A percentile compares a stretch with the other conserved stretches of the same genome.
Evolutionary conservation across 1,284 basidiomycete genomes (phyloP).

Genomic region (Grifola frondosa): DNA sequence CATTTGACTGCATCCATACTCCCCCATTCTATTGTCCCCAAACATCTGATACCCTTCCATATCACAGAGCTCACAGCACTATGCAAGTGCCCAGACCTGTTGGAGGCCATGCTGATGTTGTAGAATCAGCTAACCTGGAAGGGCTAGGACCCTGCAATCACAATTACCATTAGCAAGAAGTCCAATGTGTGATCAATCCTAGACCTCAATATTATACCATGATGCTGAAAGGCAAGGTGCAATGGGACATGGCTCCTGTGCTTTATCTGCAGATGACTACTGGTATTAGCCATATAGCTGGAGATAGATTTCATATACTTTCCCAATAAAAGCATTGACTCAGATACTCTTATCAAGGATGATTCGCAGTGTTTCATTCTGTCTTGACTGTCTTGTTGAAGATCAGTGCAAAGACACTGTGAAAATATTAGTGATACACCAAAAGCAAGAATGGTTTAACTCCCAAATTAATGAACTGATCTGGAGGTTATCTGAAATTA

Average conservation of each 20-base stretch:
- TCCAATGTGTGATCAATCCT: conserved; percentile 41
- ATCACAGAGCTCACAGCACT: conserved; percentile 46
- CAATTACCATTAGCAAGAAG: conserved; percentile 42
- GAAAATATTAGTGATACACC: no score
- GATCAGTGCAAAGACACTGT: no score
- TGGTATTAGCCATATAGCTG: no score
- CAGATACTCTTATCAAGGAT: no score
- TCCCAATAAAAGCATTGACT: no score
- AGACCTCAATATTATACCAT: conserved; percentile 43
- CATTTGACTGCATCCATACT: conserved; percentile 18
- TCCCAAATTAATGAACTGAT: no score
- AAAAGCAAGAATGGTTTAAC: no score
- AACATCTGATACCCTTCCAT: conserved; percentile 35
- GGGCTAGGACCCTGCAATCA: conserved; percentile 43
- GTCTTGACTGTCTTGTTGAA: no score
- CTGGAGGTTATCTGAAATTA: no score
- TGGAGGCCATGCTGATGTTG: conserved; percentile 36
- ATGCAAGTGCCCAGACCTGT: conserved; percentile 43
- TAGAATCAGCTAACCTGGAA: conserved; percentile 45
- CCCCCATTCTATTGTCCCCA: conserved; percentile 16
- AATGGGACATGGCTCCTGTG: conserved; percentile 38
- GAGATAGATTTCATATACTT: no score
- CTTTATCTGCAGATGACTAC: no score
- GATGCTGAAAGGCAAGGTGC: conserved; percentile 40
- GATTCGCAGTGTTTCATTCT: no score